These are phyloP conservation scores for Pseudocercospora cruenta DNA, from an alignment of 2,329 filamentous ascomycete species.

Conservation along the genomic window DNA sequence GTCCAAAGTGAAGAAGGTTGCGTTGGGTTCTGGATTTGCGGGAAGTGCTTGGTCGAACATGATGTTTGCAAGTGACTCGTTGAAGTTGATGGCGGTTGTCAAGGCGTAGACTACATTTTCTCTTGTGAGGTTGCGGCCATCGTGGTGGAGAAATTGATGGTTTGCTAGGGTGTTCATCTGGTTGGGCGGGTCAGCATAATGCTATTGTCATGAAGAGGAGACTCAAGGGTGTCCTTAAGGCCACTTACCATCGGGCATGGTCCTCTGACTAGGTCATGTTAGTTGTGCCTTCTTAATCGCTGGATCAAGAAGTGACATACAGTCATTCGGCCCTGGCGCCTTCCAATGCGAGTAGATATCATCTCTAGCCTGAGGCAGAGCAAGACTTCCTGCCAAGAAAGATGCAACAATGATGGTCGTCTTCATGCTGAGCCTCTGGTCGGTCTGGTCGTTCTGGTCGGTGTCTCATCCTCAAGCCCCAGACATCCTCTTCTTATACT, in stretches of 20 bases:
- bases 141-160: conserved; percentile 28
- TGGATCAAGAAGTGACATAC: neutral
- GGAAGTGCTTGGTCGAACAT: conserved; percentile 29
- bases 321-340: conserved; percentile 6
- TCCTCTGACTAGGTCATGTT: conserved; percentile 2
- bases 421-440: neutral
- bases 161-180: conserved; percentile 26
- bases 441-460: neutral
- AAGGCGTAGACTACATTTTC: conserved; percentile 25
- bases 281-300: neutral
- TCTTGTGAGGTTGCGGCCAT: conserved; percentile 27
- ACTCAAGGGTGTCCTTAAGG: neutral
- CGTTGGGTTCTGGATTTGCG: conserved; percentile 29
- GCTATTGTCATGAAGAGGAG: neutral
- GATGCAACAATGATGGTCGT: neutral
- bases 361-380: neutral
- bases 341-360: conserved; percentile 5
- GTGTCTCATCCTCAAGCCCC: neutral
- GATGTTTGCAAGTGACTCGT: conserved; percentile 16
- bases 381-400: neutral
- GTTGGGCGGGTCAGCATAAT: neutral
- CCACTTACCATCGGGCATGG: conserved; percentile 11
- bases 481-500: neutral
- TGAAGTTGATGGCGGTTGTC: conserved; percentile 27
- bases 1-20: conserved; percentile 28